A percentile compares a stretch with the other conserved stretches of the same genome.
These are phyloP conservation scores for Plasmodium berghei DNA, from an alignment of 169 alveolate species.

Conservation along the genomic window DNA sequence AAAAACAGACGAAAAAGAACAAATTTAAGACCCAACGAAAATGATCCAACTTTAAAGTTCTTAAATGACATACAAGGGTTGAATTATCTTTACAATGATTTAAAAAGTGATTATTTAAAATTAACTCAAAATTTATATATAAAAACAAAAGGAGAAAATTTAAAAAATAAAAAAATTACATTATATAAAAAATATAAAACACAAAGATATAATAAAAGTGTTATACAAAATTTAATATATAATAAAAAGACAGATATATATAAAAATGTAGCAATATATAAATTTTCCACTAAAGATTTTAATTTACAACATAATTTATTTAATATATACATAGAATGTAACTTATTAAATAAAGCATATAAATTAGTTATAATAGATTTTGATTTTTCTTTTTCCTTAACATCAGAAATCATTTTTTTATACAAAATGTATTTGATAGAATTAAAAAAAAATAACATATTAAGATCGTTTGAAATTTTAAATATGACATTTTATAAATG, in stretches of 20 bases:
- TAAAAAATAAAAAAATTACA: neutral
- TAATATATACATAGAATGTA: conserved; percentile 62
- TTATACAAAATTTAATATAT: conserved; percentile 36
- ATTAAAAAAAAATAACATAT: conserved; percentile 52
- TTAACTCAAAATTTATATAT: conserved; percentile 38
- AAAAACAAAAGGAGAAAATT: conserved; percentile 29
- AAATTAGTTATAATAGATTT: conserved; percentile 35
- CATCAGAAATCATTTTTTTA: conserved; percentile 55
- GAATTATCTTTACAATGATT: conserved; percentile 54
- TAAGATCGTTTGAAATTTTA: conserved; percentile 35
- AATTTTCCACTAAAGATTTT: conserved; percentile 42
- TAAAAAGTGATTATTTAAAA: conserved; percentile 45
- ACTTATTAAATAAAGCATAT: conserved; percentile 50
- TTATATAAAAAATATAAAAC: neutral
- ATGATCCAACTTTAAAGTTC: conserved; percentile 29
- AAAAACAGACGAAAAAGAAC: conserved; percentile 7
- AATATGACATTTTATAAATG: conserved; percentile 50
- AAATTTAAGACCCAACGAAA: conserved; percentile 13
- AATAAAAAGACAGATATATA: conserved; percentile 52
- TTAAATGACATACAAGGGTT: conserved; percentile 38
- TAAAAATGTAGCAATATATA: conserved; percentile 37
- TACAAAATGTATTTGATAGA: conserved; percentile 66
- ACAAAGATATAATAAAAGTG: conserved; percentile 4
- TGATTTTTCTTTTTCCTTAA: conserved; percentile 65
- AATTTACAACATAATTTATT: conserved; percentile 52